phyloP scores from a whole-genome alignment of 2,329 filamentous ascomycete species.

The Diaporthe eres region DNA sequence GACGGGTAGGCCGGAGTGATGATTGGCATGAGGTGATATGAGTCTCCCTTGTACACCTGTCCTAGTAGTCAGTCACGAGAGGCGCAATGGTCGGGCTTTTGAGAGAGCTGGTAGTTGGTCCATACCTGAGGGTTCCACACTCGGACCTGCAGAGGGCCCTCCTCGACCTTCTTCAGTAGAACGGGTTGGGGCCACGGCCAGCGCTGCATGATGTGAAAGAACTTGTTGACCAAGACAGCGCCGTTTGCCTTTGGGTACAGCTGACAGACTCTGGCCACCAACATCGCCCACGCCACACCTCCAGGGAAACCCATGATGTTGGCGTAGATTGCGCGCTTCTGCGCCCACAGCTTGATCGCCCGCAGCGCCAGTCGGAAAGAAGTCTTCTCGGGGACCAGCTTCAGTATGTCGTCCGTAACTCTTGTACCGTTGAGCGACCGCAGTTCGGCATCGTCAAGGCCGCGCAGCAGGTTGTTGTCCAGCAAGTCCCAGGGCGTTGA shows the following conservation, averaged over 20 bases:
- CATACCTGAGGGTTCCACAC: conserved; percentile 94
- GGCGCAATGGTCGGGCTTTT: neutral
- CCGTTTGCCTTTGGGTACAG: conserved; percentile 94
- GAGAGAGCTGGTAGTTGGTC: conserved; percentile 20
- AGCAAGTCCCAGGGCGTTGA: conserved; percentile 68
- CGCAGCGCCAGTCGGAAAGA: conserved; percentile 91
- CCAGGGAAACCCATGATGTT: conserved; percentile 98
- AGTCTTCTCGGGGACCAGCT: conserved; percentile 88
- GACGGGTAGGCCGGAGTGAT: conserved; percentile 98
- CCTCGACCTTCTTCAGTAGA: conserved; percentile 88
- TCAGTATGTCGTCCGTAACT: conserved; percentile 92
- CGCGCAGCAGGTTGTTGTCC: conserved; percentile 87
- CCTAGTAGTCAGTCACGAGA: conserved; percentile 43
- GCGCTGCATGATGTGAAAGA: conserved; percentile 90
- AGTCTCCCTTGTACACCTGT: conserved; percentile 83
- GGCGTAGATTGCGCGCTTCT: conserved; percentile 91
- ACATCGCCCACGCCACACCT: conserved; percentile 98
- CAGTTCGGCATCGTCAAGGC: conserved; percentile 88
- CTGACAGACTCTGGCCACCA: conserved; percentile 95
- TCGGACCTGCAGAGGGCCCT: conserved; percentile 82
- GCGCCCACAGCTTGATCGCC: conserved; percentile 97
- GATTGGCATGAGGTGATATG: conserved; percentile 94
- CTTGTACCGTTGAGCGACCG: conserved; percentile 94
- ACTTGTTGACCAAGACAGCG: conserved; percentile 90
- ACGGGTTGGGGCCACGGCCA: conserved; percentile 98